These are phyloP conservation scores for Fusarium sp. DNA, from an alignment of 2,329 filamentous ascomycete species.

Conservation along the genomic window DNA sequence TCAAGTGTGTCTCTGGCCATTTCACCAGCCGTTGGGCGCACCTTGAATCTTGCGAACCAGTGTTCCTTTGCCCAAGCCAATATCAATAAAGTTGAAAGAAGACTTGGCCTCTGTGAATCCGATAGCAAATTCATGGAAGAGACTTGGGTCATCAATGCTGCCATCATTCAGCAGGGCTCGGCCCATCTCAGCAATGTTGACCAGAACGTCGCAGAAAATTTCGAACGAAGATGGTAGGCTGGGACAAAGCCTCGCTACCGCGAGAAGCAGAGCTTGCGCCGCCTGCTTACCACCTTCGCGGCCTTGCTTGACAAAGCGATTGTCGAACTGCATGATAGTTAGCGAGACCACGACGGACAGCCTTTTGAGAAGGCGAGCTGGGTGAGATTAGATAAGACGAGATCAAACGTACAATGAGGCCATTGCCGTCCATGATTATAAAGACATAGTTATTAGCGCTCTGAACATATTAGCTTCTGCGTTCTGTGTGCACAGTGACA, in stretches of 20 bases:
- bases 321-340: slow-evolving; percentile 61
- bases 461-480: slow-evolving; percentile 47
- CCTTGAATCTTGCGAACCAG: slow-evolving; percentile 70
- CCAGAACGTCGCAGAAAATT: slow-evolving; percentile 65
- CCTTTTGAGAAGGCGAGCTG: background rate
- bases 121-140: slow-evolving; percentile 65
- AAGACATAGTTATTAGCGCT: slow-evolving; percentile 67
- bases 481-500: slow-evolving; percentile 9
- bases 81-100: slow-evolving; percentile 71
- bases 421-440: slow-evolving; percentile 71
- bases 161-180: slow-evolving; percentile 61
- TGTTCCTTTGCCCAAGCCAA: slow-evolving; percentile 67
- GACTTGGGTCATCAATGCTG: slow-evolving; percentile 54
- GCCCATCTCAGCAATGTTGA: slow-evolving; percentile 62
- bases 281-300: slow-evolving; percentile 64
- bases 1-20: background rate
- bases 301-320: slow-evolving; percentile 63
- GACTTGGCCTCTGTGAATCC: slow-evolving; percentile 69
- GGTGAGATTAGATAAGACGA: background rate
- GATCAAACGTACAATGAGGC: slow-evolving; percentile 60
- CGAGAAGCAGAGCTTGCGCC: slow-evolving; percentile 59
- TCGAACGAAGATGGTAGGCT: slow-evolving; percentile 58
- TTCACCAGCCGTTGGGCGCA: slow-evolving; percentile 41
- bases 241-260: slow-evolving; percentile 57
- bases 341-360: background rate